Percentiles rank a stretch among this genome's conserved stretches.
These are phyloP conservation scores for Diplogelasinospora grovesii DNA, from an alignment of 495 filamentous ascomycete species.

Conservation along the genomic window DNA sequence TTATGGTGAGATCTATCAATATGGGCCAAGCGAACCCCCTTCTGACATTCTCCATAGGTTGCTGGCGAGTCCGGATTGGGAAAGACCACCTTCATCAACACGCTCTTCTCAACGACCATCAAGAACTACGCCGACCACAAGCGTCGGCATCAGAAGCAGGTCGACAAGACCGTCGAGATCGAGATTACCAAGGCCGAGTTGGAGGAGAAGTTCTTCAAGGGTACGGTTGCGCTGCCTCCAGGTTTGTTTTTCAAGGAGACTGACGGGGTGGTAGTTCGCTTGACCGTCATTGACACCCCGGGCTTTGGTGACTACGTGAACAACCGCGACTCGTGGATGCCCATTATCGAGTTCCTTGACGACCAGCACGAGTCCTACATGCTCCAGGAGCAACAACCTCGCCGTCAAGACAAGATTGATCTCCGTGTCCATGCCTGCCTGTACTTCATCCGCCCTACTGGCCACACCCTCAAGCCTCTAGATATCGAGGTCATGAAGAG, in stretches of 20 bases:
- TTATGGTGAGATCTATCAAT: slow-evolving; percentile 68
- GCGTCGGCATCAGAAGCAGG: slow-evolving; percentile 95
- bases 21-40: neutral
- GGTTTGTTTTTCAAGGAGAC: slow-evolving; percentile 2
- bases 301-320: slow-evolving; percentile 99
- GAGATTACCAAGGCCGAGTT: slow-evolving; percentile 99
- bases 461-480: slow-evolving; percentile 95
- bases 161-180: slow-evolving; percentile 99
- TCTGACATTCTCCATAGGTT: slow-evolving; percentile 50
- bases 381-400: slow-evolving; percentile 98
- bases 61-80: slow-evolving; percentile 97
- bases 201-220: slow-evolving; percentile 99
- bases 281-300: slow-evolving; percentile 97
- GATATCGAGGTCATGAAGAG: slow-evolving; percentile 99
- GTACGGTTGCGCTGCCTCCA: slow-evolving; percentile 39
- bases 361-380: slow-evolving; percentile 99
- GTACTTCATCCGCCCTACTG: slow-evolving; percentile 98
- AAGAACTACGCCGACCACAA: slow-evolving; percentile 99
- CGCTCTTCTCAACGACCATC: slow-evolving; percentile 98
- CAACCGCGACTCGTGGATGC: slow-evolving; percentile 99
- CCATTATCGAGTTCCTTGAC: slow-evolving; percentile 98
- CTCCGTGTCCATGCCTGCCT: slow-evolving; percentile 96
- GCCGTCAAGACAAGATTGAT: slow-evolving; percentile 96
- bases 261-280: slow-evolving; percentile 59
- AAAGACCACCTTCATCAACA: slow-evolving; percentile 99